Percentiles rank a stretch among this genome's conserved stretches.
These are phyloP conservation scores for Colletotrichum melonis DNA, from an alignment of 2,329 filamentous ascomycete species.

Conservation along the genomic window DNA sequence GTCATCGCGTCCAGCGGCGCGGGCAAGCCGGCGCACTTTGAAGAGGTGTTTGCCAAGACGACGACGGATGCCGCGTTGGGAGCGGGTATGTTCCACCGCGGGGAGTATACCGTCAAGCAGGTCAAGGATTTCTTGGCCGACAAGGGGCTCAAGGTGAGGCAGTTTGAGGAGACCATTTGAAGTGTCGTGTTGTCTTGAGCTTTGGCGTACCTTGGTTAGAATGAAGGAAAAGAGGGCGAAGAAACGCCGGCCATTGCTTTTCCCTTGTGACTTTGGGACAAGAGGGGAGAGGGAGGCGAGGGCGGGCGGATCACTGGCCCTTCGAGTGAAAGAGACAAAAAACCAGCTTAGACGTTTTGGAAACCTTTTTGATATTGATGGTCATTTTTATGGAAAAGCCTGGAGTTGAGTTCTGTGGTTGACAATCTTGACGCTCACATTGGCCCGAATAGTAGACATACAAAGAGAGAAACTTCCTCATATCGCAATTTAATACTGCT, in stretches of 20 bases:
- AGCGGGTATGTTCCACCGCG: slow-evolving; percentile 97
- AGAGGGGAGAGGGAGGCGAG: slow-evolving; percentile 5
- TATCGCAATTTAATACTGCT: neutral
- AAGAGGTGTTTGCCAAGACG: slow-evolving; percentile 89
- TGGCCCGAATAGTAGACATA: slow-evolving; percentile 26
- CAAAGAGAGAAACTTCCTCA: neutral
- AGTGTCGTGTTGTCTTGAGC: neutral
- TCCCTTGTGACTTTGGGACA: neutral
- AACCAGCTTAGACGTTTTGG: neutral
- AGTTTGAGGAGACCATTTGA: slow-evolving; percentile 72
- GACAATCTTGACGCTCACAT: slow-evolving; percentile 8
- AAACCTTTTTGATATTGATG: slow-evolving; percentile 1
- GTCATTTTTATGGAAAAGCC: slow-evolving; percentile 16
- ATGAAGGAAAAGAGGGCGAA: neutral
- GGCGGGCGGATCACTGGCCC: neutral
- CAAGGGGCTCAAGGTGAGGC: slow-evolving; percentile 81
- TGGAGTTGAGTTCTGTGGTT: neutral
- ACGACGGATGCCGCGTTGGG: slow-evolving; percentile 91
- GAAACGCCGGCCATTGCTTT: neutral
- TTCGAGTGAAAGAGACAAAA: neutral
- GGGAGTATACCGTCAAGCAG: slow-evolving; percentile 93
- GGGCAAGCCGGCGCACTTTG: slow-evolving; percentile 87
- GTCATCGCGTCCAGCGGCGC: slow-evolving; percentile 96
- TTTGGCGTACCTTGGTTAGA: neutral
- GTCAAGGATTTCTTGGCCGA: slow-evolving; percentile 86